phyloP scores from a whole-genome alignment of 148 eudicot species.

The Rhododendron mucronatum region DNA sequence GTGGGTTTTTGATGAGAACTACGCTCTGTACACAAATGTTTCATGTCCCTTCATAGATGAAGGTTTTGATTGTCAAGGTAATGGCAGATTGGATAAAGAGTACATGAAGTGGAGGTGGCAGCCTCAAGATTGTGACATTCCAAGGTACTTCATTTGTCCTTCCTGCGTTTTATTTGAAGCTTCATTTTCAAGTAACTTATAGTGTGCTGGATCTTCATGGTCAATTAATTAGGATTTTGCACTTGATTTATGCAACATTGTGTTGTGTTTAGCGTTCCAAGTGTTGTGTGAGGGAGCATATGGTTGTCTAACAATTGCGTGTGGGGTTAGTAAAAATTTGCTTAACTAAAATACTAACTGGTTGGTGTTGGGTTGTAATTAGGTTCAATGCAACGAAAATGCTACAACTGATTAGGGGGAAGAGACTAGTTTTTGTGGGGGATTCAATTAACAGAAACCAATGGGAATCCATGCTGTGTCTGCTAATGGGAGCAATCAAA shows the following conservation, averaged over 20 bases:
- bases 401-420: conserved; percentile 82
- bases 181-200: background rate
- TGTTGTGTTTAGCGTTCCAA: background rate
- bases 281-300: background rate
- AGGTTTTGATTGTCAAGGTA: conserved; percentile 73
- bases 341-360: background rate
- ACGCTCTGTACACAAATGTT: conserved; percentile 65
- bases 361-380: conserved; percentile 2
- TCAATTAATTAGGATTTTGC: background rate
- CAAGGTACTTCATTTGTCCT: conserved; percentile 41
- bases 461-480: conserved; percentile 93
- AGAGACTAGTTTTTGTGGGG: conserved; percentile 86
- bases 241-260: background rate
- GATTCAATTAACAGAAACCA: conserved; percentile 94
- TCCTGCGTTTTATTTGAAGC: background rate
- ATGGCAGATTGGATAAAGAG: conserved; percentile 70
- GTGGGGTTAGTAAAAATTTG: background rate
- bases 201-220: background rate
- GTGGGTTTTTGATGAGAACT: conserved; percentile 82
- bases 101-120: conserved; percentile 97
- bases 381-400: conserved; percentile 82
- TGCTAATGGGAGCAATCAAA: conserved; percentile 69
- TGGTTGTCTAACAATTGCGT: background rate
- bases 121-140: conserved; percentile 74
- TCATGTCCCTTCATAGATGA: conserved; percentile 88